Evolutionary conservation across 257 asterid genomes (phyloP), one percentile per base, ranked within the genome.

Genomic region (Fraxinus americana): DNA sequence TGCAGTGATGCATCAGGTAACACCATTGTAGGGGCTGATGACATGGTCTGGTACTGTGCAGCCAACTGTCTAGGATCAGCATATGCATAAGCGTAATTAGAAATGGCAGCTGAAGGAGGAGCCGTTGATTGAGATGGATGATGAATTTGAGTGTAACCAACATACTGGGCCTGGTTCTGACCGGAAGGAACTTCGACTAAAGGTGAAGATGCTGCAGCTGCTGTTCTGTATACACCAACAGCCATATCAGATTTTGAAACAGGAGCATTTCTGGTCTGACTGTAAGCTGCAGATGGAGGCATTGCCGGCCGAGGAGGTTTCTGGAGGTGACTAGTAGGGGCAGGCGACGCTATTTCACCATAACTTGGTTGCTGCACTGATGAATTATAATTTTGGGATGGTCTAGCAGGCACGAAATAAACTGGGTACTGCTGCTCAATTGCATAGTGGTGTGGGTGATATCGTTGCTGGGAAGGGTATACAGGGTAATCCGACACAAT

Each of bases 391-490:
- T 86, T 77, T 83, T 92, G 99, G 38, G 89, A 36, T n/a, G 75
- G 96, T 75, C 97, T 75, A 63, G 94, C 76, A 9, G 91, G 92
- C 71, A 92, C 72, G 17, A 79, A 83, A 87, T 91, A 93, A 72
- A 94, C 81, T 0, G 97, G 94, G 77, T 87, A 90, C 52, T 89
- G 98, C 82, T 88, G 97, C 54, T 91, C 97, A 70, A 86, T 74
- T n/a, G 84, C 78, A 7, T 88, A 86, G 72, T 89, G 92, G 69
- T 84, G 90, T 63, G 89, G 83, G 79, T 84, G 89, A 74, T 84
- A 83, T 80, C 80, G 91, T 57, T 89, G 98, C 77, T 92, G 97
- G 70, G 96, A 77, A 54, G 94, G 91, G 71, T 92, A 92, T n/a
- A 92, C 50, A 29, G 90, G 87, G 85, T 92, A 91, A 76, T 91